Base-by-base conservation (phyloP, 148 eudicot genomes). In the Limonium bicolor region DNA sequence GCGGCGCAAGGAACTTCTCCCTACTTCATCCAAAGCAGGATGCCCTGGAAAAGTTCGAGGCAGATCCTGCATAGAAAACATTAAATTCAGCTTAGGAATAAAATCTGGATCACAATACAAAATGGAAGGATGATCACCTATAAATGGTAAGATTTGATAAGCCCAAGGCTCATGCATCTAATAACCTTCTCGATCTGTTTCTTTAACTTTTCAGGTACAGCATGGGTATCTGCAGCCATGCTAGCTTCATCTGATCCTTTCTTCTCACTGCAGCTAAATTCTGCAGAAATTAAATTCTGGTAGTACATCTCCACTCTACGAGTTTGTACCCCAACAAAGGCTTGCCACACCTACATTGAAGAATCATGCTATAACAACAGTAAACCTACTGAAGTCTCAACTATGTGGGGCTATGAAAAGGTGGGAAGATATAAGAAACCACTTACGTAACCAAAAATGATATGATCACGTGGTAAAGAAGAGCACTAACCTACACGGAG, bases 101-200 rank as follows among this genome's bases (percentile, higher is more conserved):
- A 63, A 50, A 56, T 53, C 55, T 50, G 36, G 22, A 37, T 43
- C 46, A 38, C 43, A 55, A 63, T 51, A 34, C 37, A 54, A 65
- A 53, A 72, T 24, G 63, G 63, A 69, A 80, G 78, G 59, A 68
- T 62, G 48, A 68, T 65, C 73, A 73, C 88, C 76, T 76, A 66
- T 77, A 41, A 78, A 63, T 73, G 51, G 57, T 69, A 72, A 69
- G 64, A 78, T 39, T 69, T 74, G 70, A 70, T 48, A 70, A 76
- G 67, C 59, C 66, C 75, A 84, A 65, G 72, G 66, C 66, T 74
- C 76, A 63, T 64, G 71, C 82, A 72, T 66, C 70, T 63, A 73
- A 67, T 64, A 74, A 88, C 97, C 97, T 88, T 88, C 81, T 88
- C 97, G 72, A 88, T 88, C 79, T 88, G 94, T 67, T 66, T 77